Conservation (phyloP, 768 basidiomycete species). For the Panellus pusillus region DNA sequence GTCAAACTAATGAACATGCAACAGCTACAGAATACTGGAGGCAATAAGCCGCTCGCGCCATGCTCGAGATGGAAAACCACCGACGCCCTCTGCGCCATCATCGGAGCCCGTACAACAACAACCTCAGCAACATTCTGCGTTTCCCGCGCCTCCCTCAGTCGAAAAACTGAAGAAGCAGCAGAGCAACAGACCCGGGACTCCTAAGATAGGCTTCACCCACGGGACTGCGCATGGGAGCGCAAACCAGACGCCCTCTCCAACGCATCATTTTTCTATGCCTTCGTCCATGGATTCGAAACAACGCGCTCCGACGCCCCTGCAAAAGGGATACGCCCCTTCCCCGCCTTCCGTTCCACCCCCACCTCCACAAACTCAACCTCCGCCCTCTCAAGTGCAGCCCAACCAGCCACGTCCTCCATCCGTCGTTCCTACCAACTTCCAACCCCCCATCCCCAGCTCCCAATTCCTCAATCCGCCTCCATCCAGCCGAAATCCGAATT, state of each 20-base stretch:
- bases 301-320: constrained; percentile 19
- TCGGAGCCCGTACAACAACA: constrained; percentile 1
- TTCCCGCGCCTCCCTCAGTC: constrained; percentile 10
- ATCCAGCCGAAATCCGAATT: constrained; percentile 16
- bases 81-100: constrained; percentile 10
- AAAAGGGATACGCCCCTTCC: constrained; percentile 24
- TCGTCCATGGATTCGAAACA: constrained; percentile 11
- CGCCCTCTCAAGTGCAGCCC: constrained; percentile 24
- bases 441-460: constrained; percentile 20
- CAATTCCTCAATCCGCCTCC: constrained; percentile 26
- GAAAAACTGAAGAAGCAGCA: constrained; percentile 27
- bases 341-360: constrained; percentile 29
- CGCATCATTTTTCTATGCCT: constrained; percentile 13
- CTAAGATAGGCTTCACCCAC: constrained; percentile 10
- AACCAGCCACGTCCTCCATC: constrained; percentile 21
- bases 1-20: not conserved
- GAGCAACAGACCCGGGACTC: constrained; percentile 19
- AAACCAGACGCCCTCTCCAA: constrained; percentile 23
- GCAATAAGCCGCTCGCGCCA: constrained; percentile 32
- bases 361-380: constrained; percentile 24
- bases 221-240: constrained; percentile 19
- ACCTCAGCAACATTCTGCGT: not conserved
- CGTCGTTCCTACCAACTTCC: constrained; percentile 20
- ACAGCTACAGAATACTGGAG: constrained; percentile 62
- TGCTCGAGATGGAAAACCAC: constrained; percentile 10